phyloP scores from a whole-genome alignment of 441 rosid species.

The Syzygium malaccense region DNA sequence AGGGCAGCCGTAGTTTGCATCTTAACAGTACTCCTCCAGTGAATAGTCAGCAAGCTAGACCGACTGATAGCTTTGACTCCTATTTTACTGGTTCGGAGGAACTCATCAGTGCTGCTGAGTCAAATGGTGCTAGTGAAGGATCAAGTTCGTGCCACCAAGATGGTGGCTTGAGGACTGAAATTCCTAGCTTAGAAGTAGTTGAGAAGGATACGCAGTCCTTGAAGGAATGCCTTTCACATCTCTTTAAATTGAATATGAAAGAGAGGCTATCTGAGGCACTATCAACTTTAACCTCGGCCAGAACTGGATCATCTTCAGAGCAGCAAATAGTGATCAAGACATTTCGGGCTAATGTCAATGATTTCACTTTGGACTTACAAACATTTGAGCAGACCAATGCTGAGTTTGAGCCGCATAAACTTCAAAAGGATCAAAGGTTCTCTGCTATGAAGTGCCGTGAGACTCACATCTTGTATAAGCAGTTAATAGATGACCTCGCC shows the following conservation, averaged over 20 bases:
- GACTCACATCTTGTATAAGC: background rate
- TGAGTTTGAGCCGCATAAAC: slow-evolving; percentile 1
- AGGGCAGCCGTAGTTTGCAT: background rate
- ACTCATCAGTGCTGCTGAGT: background rate
- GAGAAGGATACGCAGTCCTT: background rate
- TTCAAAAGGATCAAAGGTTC: background rate
- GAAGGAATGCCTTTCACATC: too few species aligned
- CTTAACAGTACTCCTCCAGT: background rate
- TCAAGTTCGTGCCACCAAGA: too few species aligned
- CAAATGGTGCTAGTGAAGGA: background rate
- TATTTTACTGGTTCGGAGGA: background rate
- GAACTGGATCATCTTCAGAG: background rate
- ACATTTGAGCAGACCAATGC: background rate
- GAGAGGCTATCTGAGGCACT: background rate
- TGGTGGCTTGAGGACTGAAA: too few species aligned
- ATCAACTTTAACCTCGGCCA: background rate
- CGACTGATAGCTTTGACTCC: background rate
- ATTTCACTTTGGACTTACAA: background rate
- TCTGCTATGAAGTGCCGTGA: background rate
- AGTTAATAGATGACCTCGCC: background rate
- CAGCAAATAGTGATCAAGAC: background rate
- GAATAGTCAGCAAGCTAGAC: background rate
- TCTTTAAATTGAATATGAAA: background rate
- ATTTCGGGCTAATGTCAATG: background rate
- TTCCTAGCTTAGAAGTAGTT: too few species aligned